Evolutionary conservation across 805 yeast species (phyloP).

Genomic region (Nakazawaea wickerhamii): DNA sequence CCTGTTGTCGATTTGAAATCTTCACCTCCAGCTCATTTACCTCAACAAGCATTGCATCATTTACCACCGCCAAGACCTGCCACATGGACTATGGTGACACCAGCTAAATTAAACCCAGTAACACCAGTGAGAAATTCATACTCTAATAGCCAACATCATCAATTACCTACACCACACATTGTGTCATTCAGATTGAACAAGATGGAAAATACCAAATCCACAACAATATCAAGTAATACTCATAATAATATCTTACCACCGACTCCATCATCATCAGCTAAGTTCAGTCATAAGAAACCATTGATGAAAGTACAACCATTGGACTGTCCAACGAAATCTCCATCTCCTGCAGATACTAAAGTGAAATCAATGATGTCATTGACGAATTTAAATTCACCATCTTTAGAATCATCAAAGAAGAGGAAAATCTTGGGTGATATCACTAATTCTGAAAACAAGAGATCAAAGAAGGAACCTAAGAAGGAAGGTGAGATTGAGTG

Average conservation of each 20-base stretch:
- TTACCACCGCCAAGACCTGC: slow-evolving; percentile 11
- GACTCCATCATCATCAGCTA: slow-evolving; percentile 21
- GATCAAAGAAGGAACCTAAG: slow-evolving; percentile 10
- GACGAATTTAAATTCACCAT: slow-evolving; percentile 11
- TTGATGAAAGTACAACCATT: slow-evolving; percentile 21
- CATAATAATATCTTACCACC: slow-evolving; percentile 24
- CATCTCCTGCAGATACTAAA: slow-evolving; percentile 7
- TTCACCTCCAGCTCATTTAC: slow-evolving; percentile 13
- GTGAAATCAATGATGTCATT: slow-evolving; percentile 9
- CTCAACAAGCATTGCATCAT: slow-evolving; percentile 6
- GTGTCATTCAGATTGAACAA: slow-evolving; percentile 32
- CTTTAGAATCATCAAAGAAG: slow-evolving; percentile 4
- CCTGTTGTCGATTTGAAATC: slow-evolving; percentile 14
- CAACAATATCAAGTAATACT: slow-evolving; percentile 15
- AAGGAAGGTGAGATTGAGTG: slow-evolving; percentile 24
- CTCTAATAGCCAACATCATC: slow-evolving; percentile 6
- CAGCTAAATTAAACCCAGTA: slow-evolving; percentile 10
- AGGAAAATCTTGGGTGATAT: slow-evolving; percentile 20
- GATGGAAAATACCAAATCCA: slow-evolving; percentile 4
- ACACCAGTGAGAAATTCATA: slow-evolving; percentile 13
- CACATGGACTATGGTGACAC: slow-evolving; percentile 14
- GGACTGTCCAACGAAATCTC: slow-evolving; percentile 5
- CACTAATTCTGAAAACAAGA: slow-evolving; percentile 17
- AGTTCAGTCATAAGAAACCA: slow-evolving; percentile 21
- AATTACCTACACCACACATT: slow-evolving; percentile 18